A percentile compares a stretch with the other conserved stretches of the same genome.
Conservation (phyloP, 805 yeast genomes). For the Suhomyces sp. region DNA sequence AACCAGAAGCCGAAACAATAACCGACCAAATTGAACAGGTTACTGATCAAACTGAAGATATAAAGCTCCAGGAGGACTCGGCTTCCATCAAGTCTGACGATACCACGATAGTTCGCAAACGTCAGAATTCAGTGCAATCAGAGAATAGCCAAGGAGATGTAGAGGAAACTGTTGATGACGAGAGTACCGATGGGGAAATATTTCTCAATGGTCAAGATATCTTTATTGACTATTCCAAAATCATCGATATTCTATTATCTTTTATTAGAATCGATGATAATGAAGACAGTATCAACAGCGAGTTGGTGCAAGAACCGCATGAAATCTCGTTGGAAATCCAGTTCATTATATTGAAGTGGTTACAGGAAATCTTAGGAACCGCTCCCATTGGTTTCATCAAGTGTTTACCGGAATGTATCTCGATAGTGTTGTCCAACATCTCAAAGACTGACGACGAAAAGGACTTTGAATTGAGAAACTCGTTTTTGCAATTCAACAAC, state of each 20-base stretch:
- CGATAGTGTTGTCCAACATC: conserved; percentile 53
- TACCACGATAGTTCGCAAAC: conserved; percentile 22
- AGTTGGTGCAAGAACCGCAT: conserved; percentile 32
- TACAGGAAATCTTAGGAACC: conserved; percentile 65
- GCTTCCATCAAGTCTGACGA: conserved; percentile 25
- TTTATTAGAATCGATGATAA: conserved; percentile 60
- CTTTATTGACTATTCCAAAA: conserved; percentile 71
- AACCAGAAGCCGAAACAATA: background rate
- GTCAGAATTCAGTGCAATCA: background rate
- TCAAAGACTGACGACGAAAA: conserved; percentile 34
- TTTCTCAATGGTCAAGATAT: conserved; percentile 64
- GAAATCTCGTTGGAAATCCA: conserved; percentile 59
- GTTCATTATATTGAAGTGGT: conserved; percentile 77
- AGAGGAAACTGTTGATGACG: background rate
- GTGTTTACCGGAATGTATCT: conserved; percentile 69
- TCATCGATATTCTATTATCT: conserved; percentile 77
- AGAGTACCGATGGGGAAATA: conserved; percentile 19
- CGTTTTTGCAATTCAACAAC: conserved; percentile 33
- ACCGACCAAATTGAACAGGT: background rate
- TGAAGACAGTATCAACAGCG: conserved; percentile 16
- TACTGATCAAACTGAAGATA: background rate
- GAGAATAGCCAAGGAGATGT: background rate
- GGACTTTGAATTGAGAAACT: conserved; percentile 36
- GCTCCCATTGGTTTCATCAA: conserved; percentile 74
- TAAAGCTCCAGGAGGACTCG: conserved; percentile 7